Evolutionary conservation across 306 rosid species (phyloP).

Genomic region (Sophora flavescens): DNA sequence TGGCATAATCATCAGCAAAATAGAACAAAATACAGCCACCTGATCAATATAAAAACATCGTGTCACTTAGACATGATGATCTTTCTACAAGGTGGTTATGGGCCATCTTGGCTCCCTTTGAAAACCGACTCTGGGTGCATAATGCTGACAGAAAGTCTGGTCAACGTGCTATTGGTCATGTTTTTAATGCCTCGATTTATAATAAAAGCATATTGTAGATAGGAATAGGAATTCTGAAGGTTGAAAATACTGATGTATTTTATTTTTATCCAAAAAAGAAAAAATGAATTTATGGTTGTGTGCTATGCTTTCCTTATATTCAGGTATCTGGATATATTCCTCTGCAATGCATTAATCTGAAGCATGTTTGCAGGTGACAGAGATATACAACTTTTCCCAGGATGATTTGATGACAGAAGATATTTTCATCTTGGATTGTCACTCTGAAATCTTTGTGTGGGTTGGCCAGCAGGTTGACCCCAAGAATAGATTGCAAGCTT

Average conservation of each 20-base stretch:
- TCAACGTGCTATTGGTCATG: slow-evolving; percentile 21
- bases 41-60: slow-evolving; percentile 10
- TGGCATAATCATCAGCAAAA: slow-evolving; percentile 14
- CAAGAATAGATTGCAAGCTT: slow-evolving; percentile 70
- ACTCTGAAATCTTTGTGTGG: slow-evolving; percentile 90
- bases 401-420: slow-evolving; percentile 99
- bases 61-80: slow-evolving; percentile 15
- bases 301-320: slow-evolving; percentile 28
- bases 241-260: slow-evolving; percentile 24
- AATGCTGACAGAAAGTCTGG: slow-evolving; percentile 22
- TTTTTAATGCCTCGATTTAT: slow-evolving; percentile 20
- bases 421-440: slow-evolving; percentile 80
- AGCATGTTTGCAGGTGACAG: slow-evolving; percentile 73
- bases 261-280: not conserved
- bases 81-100: slow-evolving; percentile 4
- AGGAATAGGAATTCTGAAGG: not conserved
- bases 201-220: slow-evolving; percentile 9
- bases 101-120: slow-evolving; percentile 28
- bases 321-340: slow-evolving; percentile 34
- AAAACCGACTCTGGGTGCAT: slow-evolving; percentile 27
- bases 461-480: slow-evolving; percentile 87
- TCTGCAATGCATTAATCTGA: slow-evolving; percentile 48
- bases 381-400: slow-evolving; percentile 92
- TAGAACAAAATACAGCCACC: slow-evolving; percentile 12
- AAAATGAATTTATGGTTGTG: slow-evolving; percentile 3